A percentile compares a stretch with the other conserved stretches of the same genome.
Conservation (phyloP, 2,329 filamentous ascomycete species). For the Aspergillus amoenus region DNA sequence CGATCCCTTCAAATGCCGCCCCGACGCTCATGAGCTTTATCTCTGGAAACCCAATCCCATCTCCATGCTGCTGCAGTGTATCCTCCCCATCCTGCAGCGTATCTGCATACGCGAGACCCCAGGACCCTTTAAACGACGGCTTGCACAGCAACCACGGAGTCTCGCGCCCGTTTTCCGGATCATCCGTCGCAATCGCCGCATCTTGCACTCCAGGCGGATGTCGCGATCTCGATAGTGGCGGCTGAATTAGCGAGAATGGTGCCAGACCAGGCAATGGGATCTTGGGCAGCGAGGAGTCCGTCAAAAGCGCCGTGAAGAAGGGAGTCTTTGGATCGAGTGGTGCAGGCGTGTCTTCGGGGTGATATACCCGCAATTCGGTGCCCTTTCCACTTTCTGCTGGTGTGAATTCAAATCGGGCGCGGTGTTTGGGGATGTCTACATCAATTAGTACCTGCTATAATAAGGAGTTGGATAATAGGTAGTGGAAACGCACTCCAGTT, state of each 20-base stretch:
- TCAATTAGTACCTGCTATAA: not conserved
- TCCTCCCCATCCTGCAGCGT: not conserved
- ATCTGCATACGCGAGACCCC: not conserved
- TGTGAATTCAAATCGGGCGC: conserved; percentile 2
- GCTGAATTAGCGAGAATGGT: not conserved
- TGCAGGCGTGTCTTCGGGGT: not conserved
- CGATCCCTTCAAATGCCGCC: not conserved
- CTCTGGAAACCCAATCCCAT: conserved; percentile 5
- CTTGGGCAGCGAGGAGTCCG: not conserved
- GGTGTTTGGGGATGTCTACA: conserved; percentile 6
- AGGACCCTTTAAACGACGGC: not conserved
- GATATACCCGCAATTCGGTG: not conserved
- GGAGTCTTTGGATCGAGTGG: not conserved
- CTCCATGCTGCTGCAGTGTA: not conserved
- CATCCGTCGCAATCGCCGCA: not conserved
- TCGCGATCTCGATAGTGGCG: not conserved
- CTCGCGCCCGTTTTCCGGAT: conserved; percentile 1
- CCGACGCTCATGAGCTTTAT: not conserved
- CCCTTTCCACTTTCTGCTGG: not conserved
- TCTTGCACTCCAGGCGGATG: not conserved
- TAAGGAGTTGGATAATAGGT: not conserved
- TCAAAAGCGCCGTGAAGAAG: not conserved
- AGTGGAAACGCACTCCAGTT: conserved; percentile 1
- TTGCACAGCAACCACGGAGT: not conserved
- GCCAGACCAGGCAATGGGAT: not conserved